Base-by-base conservation (phyloP, 1,284 basidiomycete species). In the Singerocomus rubriflavus region DNA sequence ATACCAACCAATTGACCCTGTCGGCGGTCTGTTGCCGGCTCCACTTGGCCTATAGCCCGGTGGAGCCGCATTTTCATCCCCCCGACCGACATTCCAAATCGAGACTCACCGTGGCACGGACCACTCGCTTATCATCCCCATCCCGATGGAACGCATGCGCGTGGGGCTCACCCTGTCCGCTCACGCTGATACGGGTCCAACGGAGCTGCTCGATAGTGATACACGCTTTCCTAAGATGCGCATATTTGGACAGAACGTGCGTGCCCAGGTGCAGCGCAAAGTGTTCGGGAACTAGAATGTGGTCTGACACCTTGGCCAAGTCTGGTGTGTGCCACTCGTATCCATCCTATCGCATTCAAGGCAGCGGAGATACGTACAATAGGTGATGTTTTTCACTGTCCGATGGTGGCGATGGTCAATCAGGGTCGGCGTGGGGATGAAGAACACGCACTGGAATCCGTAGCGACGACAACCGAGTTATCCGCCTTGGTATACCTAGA, bases 321-420 rank as follows among this genome's bases (percentile, higher is more conserved):
- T 91, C 89, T 93, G 57, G 21, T n/a, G 9, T 27, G 5, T 10
- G n/a, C 38, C 5, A 13, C 14, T 16, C n/a, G n/a, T n/a, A n/a
- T n/a, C n/a, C n/a, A n/a, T n/a, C n/a, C n/a, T n/a, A n/a, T n/a
- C n/a, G n/a, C n/a, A n/a, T n/a, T n/a, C n/a, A n/a, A n/a, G n/a
- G n/a, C n/a, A n/a, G n/a, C n/a, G n/a, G 9, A 9, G 13, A 30
- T 12, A 70, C 80, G 37, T 61, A 91, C 90, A 89, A 63, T 97
- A 91, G 17, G 85, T 86, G 48, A 95, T 96, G 72, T 97, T 96
- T 76, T 97, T 97, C 69, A 95, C 89, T 88, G 63, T 58, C 30
- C 45, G 36, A 10, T 21, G 16, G 31, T 2, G 8, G 6, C 14
- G 29, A 34, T 31, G 11, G 21, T 48, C 6, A 45, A 32, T 29